phyloP scores from a whole-genome alignment of 169 alveolate genomes.

The Perkinsus chesapeaki region DNA sequence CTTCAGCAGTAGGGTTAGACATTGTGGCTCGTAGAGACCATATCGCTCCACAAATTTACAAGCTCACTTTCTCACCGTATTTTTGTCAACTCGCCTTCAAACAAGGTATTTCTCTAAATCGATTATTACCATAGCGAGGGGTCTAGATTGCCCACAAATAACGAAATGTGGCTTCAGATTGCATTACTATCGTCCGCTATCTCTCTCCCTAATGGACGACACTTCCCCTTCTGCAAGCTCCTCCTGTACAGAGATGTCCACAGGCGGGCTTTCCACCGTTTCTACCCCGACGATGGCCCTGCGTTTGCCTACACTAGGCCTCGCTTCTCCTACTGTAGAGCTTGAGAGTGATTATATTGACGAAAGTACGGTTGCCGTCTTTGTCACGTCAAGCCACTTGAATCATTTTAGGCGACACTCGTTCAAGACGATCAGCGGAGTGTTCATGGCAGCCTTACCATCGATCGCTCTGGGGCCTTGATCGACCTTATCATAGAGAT shows the following conservation, averaged over 20 bases:
- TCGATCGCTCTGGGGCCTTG: not conserved
- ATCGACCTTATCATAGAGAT: not conserved
- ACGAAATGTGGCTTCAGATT: not conserved
- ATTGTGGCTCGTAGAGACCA: no score
- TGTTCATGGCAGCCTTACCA: not conserved
- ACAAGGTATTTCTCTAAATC: not conserved
- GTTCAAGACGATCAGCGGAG: not conserved
- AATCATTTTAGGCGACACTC: not conserved
- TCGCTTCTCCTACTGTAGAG: not conserved
- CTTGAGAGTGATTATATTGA: not conserved
- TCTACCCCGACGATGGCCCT: not conserved
- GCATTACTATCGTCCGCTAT: not conserved
- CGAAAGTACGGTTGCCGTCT: not conserved
- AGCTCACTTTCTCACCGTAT: no score
- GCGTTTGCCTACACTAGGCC: not conserved
- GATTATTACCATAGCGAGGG: not conserved
- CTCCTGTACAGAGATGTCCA: not conserved
- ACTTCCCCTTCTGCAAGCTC: not conserved
- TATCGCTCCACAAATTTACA: no score
- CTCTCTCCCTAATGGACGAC: not conserved
- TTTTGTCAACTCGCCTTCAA: no score
- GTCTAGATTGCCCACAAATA: not conserved
- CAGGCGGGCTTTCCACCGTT: not conserved
- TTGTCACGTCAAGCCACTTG: not conserved
- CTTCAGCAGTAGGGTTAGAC: no score